These are phyloP conservation scores for Apiosordaria backusii DNA, from an alignment of 495 filamentous ascomycete genomes.

Conservation along the genomic window DNA sequence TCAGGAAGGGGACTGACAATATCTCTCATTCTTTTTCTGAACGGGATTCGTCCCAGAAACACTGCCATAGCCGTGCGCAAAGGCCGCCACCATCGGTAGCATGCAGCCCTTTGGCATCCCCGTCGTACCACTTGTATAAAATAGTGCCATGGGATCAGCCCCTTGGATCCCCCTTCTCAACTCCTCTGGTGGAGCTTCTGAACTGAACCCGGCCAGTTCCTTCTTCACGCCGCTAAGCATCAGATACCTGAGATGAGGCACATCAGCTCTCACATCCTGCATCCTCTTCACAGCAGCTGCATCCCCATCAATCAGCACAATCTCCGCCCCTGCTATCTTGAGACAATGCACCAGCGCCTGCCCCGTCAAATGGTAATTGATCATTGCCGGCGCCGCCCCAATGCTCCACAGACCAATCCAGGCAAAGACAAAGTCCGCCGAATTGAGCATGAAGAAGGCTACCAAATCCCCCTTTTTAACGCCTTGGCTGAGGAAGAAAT, in stretches of 20 bases:
- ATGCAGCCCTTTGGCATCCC: constrained; percentile 49
- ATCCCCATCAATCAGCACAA: constrained; percentile 67
- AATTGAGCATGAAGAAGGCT: constrained; percentile 66
- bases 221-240: too few species aligned
- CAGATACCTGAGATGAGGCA: too few species aligned
- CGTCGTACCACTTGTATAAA: constrained; percentile 64
- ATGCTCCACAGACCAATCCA: constrained; percentile 47
- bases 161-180: constrained; percentile 46
- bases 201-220: too few species aligned
- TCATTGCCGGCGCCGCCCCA: constrained; percentile 45
- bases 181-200: constrained; percentile 31
- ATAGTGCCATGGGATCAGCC: constrained; percentile 54
- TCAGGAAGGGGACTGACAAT: constrained; percentile 28
- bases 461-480: constrained; percentile 65
- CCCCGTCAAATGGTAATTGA: constrained; percentile 54
- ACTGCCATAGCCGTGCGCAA: constrained; percentile 27
- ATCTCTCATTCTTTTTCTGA: constrained; percentile 14
- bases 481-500: constrained; percentile 59
- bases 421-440: constrained; percentile 60
- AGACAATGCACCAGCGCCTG: constrained; percentile 71
- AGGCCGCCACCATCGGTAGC: constrained; percentile 46
- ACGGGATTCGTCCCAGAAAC: constrained; percentile 19
- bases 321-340: constrained; percentile 51
- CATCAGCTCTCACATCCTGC: constrained; percentile 46
- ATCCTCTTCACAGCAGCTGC: constrained; percentile 51